Evolutionary conservation across 305 asterid species (phyloP).

Genomic region (Stenogyne calaminthoides): DNA sequence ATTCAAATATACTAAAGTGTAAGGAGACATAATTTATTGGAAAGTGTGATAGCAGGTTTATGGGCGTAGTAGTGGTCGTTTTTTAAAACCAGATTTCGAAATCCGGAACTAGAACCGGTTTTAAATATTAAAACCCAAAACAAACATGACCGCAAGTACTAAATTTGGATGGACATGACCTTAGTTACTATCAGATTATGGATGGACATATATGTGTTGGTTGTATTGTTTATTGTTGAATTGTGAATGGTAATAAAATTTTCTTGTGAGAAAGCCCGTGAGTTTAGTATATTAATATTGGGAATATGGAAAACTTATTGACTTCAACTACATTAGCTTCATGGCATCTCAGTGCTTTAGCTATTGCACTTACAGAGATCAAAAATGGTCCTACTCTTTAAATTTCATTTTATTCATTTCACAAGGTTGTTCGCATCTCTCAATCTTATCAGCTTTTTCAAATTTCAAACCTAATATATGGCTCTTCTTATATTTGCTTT

Average conservation of each 20-base stretch:
- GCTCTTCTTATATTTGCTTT: neutral
- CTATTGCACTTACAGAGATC: neutral
- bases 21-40: too few relatives aligned
- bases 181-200: neutral
- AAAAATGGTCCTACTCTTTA: neutral
- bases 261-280: constrained; percentile 1
- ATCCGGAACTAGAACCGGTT: too few relatives aligned
- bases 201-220: neutral
- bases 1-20: too few relatives aligned
- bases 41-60: too few relatives aligned
- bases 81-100: too few relatives aligned
- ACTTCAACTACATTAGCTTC: neutral
- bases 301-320: neutral
- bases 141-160: too few relatives aligned
- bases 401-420: neutral
- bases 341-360: neutral
- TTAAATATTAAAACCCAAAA: too few relatives aligned
- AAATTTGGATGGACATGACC: too few relatives aligned
- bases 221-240: neutral
- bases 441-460: neutral
- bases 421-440: neutral
- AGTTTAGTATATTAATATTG: neutral
- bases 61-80: too few relatives aligned
- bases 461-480: neutral
- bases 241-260: neutral